These are phyloP conservation scores for Didymella sp. DNA, from an alignment of 2,329 filamentous ascomycete species.

Conservation along the genomic window DNA sequence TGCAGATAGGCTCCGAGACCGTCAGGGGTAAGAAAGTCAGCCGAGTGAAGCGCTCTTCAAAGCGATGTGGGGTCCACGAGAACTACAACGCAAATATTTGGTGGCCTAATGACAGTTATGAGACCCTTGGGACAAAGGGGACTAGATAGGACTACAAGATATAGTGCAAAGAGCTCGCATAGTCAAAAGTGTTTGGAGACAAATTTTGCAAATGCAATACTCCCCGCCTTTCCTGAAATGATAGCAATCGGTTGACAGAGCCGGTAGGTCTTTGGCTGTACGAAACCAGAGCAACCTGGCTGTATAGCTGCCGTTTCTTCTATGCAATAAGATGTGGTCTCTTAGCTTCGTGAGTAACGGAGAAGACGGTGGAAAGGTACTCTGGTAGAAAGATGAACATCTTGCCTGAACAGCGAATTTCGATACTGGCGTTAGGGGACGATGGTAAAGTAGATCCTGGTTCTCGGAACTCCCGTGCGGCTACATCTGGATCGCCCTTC, in stretches of 20 bases:
- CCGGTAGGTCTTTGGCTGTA: not conserved
- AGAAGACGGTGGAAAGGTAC: not conserved
- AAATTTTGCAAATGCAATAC: not conserved
- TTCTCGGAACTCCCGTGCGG: not conserved
- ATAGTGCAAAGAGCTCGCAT: not conserved
- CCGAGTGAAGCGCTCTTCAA: conserved; percentile 6
- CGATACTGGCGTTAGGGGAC: not conserved
- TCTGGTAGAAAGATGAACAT: not conserved
- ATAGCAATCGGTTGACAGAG: not conserved
- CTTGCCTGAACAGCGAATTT: not conserved
- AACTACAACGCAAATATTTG: not conserved
- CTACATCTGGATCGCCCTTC: not conserved
- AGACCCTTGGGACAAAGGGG: not conserved
- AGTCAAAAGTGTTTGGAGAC: not conserved
- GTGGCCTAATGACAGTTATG: conserved; percentile 4
- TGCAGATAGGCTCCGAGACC: not conserved
- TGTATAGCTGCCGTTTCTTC: not conserved
- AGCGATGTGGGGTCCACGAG: conserved; percentile 2
- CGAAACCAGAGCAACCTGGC: not conserved
- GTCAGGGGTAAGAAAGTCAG: conserved; percentile 11
- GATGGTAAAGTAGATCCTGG: conserved; percentile 1
- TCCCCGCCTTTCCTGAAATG: not conserved
- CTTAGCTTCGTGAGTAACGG: not conserved
- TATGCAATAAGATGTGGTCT: not conserved
- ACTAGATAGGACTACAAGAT: not conserved